phyloP scores from a whole-genome alignment of 1,284 basidiomycete genomes.

The Boletus mariae region DNA sequence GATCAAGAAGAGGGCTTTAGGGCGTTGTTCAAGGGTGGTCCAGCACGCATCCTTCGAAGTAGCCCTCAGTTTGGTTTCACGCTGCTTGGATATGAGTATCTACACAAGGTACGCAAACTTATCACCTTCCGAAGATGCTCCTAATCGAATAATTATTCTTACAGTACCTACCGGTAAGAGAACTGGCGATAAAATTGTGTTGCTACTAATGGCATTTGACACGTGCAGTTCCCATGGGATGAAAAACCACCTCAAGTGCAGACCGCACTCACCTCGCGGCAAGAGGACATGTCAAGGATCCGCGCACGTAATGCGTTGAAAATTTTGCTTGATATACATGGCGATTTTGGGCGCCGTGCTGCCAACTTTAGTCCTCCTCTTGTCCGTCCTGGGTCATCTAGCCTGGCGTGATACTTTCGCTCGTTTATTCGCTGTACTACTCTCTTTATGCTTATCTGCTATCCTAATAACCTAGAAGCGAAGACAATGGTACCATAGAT shows the following conservation, averaged over 20 bases:
- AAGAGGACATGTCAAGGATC: slow-evolving; percentile 82
- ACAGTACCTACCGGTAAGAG: slow-evolving; percentile 69
- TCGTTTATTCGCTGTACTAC: neutral
- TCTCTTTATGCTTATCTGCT: slow-evolving; percentile 13
- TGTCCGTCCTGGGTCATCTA: slow-evolving; percentile 35
- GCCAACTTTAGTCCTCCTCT: slow-evolving; percentile 33
- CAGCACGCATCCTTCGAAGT: slow-evolving; percentile 86
- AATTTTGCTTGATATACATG: slow-evolving; percentile 80
- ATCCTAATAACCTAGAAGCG: slow-evolving; percentile 19
- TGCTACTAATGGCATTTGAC: slow-evolving; percentile 4
- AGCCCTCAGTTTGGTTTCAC: slow-evolving; percentile 93
- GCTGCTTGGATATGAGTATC: slow-evolving; percentile 82
- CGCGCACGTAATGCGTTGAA: slow-evolving; percentile 93
- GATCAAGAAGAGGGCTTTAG: slow-evolving; percentile 83
- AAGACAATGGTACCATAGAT: slow-evolving; percentile 10
- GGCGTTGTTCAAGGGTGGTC: slow-evolving; percentile 94
- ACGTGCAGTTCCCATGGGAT: slow-evolving; percentile 70
- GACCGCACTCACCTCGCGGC: slow-evolving; percentile 66
- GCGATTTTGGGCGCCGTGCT: slow-evolving; percentile 69
- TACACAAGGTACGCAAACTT: slow-evolving; percentile 56
- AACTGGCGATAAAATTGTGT: slow-evolving; percentile 1
- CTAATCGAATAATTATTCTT: neutral
- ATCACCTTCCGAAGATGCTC: neutral
- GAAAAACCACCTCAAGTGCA: slow-evolving; percentile 61
- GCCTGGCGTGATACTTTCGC: slow-evolving; percentile 26